Conservation (phyloP, 2,329 filamentous ascomycete genomes). For the Fusarium anthophilum region DNA sequence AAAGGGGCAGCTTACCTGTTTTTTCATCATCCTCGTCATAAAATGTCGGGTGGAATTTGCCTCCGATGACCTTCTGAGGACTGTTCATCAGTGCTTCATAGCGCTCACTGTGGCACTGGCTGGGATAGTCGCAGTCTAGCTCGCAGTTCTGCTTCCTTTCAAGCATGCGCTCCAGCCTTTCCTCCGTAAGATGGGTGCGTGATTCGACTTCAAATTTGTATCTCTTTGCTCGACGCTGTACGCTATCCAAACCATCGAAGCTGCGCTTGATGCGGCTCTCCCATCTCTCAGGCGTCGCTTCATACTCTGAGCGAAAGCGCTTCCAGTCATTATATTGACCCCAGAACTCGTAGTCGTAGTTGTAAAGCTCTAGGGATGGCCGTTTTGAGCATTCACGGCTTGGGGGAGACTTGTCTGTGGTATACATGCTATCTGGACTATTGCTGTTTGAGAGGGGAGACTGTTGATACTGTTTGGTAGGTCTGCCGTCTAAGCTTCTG, state of each 20-base stretch:
- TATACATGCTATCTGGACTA: neutral
- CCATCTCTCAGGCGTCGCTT: constrained; percentile 3
- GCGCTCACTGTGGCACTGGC: constrained; percentile 31
- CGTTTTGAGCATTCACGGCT: neutral
- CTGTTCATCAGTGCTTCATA: neutral
- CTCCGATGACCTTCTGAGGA: neutral
- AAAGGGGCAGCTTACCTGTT: neutral
- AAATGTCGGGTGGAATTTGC: neutral
- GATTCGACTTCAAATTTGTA: neutral
- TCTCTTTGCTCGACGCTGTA: neutral
- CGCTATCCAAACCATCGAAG: neutral
- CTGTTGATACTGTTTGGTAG: neutral
- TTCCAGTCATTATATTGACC: constrained; percentile 43
- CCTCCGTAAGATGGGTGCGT: neutral
- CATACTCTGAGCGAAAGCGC: constrained; percentile 21
- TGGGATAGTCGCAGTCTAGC: constrained; percentile 38
- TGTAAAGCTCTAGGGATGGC: neutral
- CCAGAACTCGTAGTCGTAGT: constrained; percentile 49
- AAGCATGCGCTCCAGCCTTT: constrained; percentile 6
- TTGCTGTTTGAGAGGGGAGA: neutral
- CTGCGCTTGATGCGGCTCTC: neutral
- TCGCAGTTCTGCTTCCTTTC: constrained; percentile 27
- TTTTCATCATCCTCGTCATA: neutral
- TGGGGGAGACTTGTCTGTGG: neutral
- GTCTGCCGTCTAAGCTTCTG: neutral